These are phyloP conservation scores for Yarrowia bubula DNA, from an alignment of 805 yeast species.

Conservation along the genomic window DNA sequence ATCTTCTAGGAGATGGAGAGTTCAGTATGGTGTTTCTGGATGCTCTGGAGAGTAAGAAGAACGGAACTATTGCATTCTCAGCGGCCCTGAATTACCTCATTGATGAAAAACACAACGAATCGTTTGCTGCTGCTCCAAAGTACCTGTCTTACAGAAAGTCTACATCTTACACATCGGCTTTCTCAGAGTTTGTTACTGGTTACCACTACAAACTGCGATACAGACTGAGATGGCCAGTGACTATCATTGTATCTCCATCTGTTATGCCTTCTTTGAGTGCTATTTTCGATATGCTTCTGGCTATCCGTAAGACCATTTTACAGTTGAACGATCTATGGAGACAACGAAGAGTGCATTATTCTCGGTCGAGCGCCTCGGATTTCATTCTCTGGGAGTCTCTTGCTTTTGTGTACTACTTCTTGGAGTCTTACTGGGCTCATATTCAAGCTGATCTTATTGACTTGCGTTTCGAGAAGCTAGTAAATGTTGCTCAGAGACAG, in stretches of 20 bases:
- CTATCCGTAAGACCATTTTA: neutral
- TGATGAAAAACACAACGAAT: conserved; percentile 6
- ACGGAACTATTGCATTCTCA: neutral
- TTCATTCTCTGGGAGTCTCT: conserved; percentile 22
- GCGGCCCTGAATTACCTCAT: conserved; percentile 2
- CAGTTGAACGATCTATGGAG: conserved; percentile 27
- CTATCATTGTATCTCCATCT: conserved; percentile 28
- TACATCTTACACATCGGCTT: conserved; percentile 2
- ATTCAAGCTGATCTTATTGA: conserved; percentile 29
- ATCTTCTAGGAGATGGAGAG: conserved; percentile 9
- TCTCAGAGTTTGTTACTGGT: conserved; percentile 31
- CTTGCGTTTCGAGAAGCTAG: conserved; percentile 26
- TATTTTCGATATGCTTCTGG: conserved; percentile 27
- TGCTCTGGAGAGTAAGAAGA: neutral
- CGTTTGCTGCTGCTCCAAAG: neutral
- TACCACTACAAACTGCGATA: conserved; percentile 28
- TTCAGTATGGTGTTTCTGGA: conserved; percentile 20
- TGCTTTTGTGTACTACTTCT: conserved; percentile 25
- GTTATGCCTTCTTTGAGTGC: conserved; percentile 27
- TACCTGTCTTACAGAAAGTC: neutral
- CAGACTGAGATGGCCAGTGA: conserved; percentile 33
- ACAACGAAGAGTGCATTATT: neutral
- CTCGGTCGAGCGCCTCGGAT: neutral
- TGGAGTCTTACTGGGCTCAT: conserved; percentile 31
- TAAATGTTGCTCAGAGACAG: conserved; percentile 7